Percentiles rank a stretch among this genome's conserved stretches.
These are phyloP conservation scores for Epipyxis sp. DNA, from an alignment of 108 stramenopile genomes.

Conservation along the genomic window DNA sequence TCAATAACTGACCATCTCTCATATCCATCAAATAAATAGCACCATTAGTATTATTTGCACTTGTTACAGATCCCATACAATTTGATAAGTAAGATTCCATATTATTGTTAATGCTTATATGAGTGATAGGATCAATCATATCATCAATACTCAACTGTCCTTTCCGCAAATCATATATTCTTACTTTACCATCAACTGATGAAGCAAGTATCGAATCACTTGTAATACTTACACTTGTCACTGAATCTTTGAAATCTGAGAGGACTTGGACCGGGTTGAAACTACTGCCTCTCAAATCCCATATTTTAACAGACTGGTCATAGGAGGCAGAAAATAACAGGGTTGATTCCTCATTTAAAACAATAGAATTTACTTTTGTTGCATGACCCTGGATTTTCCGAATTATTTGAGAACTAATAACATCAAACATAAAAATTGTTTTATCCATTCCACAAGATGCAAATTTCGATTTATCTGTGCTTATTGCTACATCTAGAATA, in stretches of 20 bases:
- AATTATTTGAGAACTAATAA: constrained; percentile 40
- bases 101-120: constrained; percentile 39
- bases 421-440: constrained; percentile 50
- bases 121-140: constrained; percentile 45
- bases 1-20: constrained; percentile 42
- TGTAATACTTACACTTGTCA: constrained; percentile 27
- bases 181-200: constrained; percentile 46
- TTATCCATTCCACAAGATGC: constrained; percentile 52
- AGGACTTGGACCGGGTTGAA: constrained; percentile 53
- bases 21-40: constrained; percentile 47
- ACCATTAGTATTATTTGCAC: constrained; percentile 20
- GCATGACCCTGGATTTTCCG: constrained; percentile 46
- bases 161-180: constrained; percentile 51
- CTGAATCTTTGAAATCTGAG: constrained; percentile 46
- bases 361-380: constrained; percentile 44
- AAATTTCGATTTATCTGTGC: constrained; percentile 47
- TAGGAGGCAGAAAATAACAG: constrained; percentile 52
- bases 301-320: constrained; percentile 36
- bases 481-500: constrained; percentile 45
- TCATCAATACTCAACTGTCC: constrained; percentile 43
- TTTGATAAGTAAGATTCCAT: constrained; percentile 42
- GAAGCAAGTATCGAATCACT: constrained; percentile 38
- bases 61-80: constrained; percentile 25
- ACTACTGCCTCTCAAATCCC: constrained; percentile 23
- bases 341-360: constrained; percentile 41